Base-by-base conservation (phyloP, 2,329 filamentous ascomycete genomes). In the Cladorrhinum sp. region DNA sequence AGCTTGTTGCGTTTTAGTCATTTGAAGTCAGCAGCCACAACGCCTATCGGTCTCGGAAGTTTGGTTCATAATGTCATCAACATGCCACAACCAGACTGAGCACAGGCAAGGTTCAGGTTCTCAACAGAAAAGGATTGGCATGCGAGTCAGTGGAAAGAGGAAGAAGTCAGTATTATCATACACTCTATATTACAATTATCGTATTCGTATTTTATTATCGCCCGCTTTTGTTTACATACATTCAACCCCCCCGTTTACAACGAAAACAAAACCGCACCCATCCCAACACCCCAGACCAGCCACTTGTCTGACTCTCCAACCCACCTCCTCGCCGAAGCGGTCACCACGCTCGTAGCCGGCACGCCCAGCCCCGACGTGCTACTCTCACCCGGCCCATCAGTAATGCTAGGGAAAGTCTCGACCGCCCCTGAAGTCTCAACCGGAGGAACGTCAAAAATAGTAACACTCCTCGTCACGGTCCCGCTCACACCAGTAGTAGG, bases 401-500 rank as follows among this genome's bases (percentile, higher is more conserved):
- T 36, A 16, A 16, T 16, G 14, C 33, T 16, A 3, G 33, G 26
- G 26, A 28, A 36, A 36, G 33, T 36, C 33, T 36, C 33, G 4
- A 12, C 12, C 4, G 33, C 33, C 7, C 9, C 8, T 9, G 33
- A 10, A 2, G 33, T 36, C 33, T 36, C 33, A 36, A 36, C 33
- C 33, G 33, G 33, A n/a, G n/a, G n/a, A n/a, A n/a, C n/a, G n/a
- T n/a, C n/a, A 36, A 36, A 36, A 36, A 36, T 9, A 9, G 33
- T 36, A 36, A 36, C 33, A 16, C 33, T 36, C 33, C 56, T 64
- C 16, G 60, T 58, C 26, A 59, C 49, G 1, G 61, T 63, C 2
- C 56, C 62, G 21, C 33, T 59, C 8, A 55, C 50, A 18, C 58
- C 63, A 21, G 59, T 62, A 3, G 54, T 49, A 1, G 56, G 49